Percentiles rank a stretch among this genome's conserved stretches.
Conservation (phyloP, 768 basidiomycete genomes). For the Trichaptum fuscoviolaceum region DNA sequence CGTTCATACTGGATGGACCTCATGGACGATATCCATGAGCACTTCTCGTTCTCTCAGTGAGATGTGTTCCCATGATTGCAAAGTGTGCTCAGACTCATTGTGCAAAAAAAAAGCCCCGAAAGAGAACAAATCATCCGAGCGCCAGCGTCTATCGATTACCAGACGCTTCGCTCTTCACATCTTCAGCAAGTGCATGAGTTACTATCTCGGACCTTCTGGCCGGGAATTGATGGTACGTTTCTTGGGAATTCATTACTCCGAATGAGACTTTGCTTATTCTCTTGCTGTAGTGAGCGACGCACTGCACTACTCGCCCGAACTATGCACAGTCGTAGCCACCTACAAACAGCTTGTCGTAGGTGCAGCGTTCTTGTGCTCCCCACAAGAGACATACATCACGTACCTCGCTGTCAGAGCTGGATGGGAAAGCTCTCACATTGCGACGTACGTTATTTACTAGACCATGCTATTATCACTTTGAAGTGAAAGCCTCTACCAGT, state of each 20-base stretch:
- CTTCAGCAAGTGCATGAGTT: constrained; percentile 69
- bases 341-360: constrained; percentile 72
- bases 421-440: constrained; percentile 78
- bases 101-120: constrained; percentile 51
- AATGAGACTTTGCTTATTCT: background rate
- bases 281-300: constrained; percentile 56
- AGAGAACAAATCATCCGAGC: constrained; percentile 38
- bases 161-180: constrained; percentile 52
- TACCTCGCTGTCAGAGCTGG: constrained; percentile 74
- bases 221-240: constrained; percentile 60
- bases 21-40: constrained; percentile 66
- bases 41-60: constrained; percentile 59
- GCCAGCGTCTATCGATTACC: constrained; percentile 56
- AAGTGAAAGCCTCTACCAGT: constrained; percentile 30
- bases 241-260: background rate
- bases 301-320: constrained; percentile 61
- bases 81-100: constrained; percentile 1
- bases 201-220: constrained; percentile 66
- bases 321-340: constrained; percentile 68
- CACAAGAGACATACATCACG: constrained; percentile 77
- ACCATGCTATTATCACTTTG: constrained; percentile 2
- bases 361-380: constrained; percentile 70
- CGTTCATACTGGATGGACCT: constrained; percentile 68
- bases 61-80: constrained; percentile 17
- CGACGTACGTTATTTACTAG: constrained; percentile 43